Evolutionary conservation across 257 asterid species (phyloP).

Genomic region (Verbena officinalis): DNA sequence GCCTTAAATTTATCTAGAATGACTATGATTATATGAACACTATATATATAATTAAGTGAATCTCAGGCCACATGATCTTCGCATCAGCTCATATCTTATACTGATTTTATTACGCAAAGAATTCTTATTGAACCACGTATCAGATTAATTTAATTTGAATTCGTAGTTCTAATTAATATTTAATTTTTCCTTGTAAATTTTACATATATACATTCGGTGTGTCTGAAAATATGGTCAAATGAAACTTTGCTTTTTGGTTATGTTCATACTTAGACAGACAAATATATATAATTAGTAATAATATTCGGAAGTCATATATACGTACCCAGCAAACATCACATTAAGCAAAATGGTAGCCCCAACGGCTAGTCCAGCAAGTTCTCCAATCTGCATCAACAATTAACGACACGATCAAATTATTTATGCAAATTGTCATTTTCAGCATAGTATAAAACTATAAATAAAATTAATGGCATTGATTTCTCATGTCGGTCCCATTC

Average conservation of each 20-base stretch:
- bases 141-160: too few relatives aligned
- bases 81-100: too few relatives aligned
- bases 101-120: too few relatives aligned
- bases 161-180: too few relatives aligned
- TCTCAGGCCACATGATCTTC: too few relatives aligned
- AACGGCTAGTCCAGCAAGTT: conserved; percentile 94
- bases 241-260: too few relatives aligned
- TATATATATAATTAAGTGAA: not conserved
- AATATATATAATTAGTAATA: too few relatives aligned
- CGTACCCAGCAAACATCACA: conserved; percentile 88
- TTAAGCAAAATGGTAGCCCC: conserved; percentile 87
- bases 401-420: conserved; percentile 7
- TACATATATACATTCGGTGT: too few relatives aligned
- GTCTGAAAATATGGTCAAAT: not conserved
- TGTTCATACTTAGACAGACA: not conserved
- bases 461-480: not conserved
- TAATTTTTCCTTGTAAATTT: too few relatives aligned
- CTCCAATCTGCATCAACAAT: conserved; percentile 69
- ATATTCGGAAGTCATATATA: not conserved
- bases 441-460: not conserved
- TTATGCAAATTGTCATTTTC: conserved; percentile 14
- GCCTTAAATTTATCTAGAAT: too few relatives aligned
- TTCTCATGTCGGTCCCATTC: conserved; percentile 19
- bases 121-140: too few relatives aligned
- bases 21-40: too few relatives aligned